Conservation (phyloP, 2,329 filamentous ascomycete genomes). For the Aspergillus niger region DNA sequence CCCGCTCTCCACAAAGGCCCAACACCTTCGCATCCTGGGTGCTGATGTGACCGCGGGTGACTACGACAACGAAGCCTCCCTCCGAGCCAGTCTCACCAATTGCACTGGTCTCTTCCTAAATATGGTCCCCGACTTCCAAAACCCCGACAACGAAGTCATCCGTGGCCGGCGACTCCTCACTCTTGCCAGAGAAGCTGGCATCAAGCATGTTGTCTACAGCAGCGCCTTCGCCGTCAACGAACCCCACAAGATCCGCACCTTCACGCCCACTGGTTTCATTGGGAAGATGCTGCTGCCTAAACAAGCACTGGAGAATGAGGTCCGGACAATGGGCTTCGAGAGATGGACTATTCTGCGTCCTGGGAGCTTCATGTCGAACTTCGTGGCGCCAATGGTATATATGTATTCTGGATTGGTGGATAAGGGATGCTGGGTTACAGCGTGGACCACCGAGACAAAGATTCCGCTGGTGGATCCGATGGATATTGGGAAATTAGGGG, state of each 20-base stretch:
- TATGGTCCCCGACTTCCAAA: neutral
- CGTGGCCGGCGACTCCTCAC: slow-evolving; percentile 30
- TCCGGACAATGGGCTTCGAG: slow-evolving; percentile 42
- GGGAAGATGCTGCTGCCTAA: slow-evolving; percentile 44
- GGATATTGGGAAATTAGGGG: slow-evolving; percentile 52
- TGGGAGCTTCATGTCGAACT: slow-evolving; percentile 57
- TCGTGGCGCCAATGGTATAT: slow-evolving; percentile 44
- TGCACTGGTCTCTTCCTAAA: slow-evolving; percentile 36
- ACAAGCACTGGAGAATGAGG: slow-evolving; percentile 43
- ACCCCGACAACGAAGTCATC: slow-evolving; percentile 21
- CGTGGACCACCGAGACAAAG: slow-evolving; percentile 36
- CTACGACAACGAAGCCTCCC: slow-evolving; percentile 31
- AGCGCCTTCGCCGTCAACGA: slow-evolving; percentile 32
- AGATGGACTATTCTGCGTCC: slow-evolving; percentile 55
- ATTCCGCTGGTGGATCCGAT: slow-evolving; percentile 51
- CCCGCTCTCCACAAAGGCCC: slow-evolving; percentile 26
- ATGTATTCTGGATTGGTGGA: slow-evolving; percentile 46
- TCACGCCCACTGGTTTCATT: slow-evolving; percentile 31
- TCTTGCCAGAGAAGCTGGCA: slow-evolving; percentile 30
- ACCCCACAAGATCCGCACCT: slow-evolving; percentile 29
- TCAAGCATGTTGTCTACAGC: slow-evolving; percentile 36
- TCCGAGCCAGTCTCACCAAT: slow-evolving; percentile 31
- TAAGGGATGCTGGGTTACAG: slow-evolving; percentile 42
- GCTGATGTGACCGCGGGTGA: slow-evolving; percentile 34
- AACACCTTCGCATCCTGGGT: slow-evolving; percentile 31